A percentile compares a stretch with the other conserved stretches of the same genome.
Conservation (phyloP, 805 yeast genomes). For the Metschnikowia dekortorum region DNA sequence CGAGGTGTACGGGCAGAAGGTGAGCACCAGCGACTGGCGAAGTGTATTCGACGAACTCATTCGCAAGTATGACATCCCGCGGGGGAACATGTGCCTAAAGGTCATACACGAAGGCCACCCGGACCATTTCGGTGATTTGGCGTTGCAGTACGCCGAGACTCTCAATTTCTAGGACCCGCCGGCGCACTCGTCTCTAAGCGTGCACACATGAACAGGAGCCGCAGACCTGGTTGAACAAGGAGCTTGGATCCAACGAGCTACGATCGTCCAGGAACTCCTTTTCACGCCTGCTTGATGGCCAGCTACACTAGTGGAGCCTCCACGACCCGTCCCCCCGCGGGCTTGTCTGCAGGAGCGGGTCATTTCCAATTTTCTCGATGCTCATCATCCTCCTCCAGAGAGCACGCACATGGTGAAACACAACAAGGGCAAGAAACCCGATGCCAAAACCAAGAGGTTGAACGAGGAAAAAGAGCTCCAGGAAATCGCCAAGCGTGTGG, state of each 20-base stretch:
- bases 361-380: constrained; percentile 9
- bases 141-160: constrained; percentile 38
- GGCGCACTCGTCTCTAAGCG: not conserved
- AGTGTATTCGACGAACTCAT: constrained; percentile 25
- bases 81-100: constrained; percentile 32
- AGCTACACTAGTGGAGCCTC: not conserved
- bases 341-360: not conserved
- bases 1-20: constrained; percentile 27
- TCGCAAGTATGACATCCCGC: constrained; percentile 35
- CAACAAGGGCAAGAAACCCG: constrained; percentile 15
- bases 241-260: no score
- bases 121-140: constrained; percentile 38
- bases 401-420: constrained; percentile 11
- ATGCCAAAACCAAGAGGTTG: constrained; percentile 20
- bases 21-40: constrained; percentile 7
- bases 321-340: not conserved
- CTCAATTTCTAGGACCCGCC: constrained; percentile 27
- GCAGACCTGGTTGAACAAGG: no score
- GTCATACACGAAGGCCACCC: constrained; percentile 23
- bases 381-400: constrained; percentile 7
- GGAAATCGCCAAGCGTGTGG: constrained; percentile 47
- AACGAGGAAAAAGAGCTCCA: constrained; percentile 33
- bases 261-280: no score
- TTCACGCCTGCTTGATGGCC: no score
- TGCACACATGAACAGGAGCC: not conserved